phyloP scores from a whole-genome alignment of 257 asterid species.

The Petunia axillaris region DNA sequence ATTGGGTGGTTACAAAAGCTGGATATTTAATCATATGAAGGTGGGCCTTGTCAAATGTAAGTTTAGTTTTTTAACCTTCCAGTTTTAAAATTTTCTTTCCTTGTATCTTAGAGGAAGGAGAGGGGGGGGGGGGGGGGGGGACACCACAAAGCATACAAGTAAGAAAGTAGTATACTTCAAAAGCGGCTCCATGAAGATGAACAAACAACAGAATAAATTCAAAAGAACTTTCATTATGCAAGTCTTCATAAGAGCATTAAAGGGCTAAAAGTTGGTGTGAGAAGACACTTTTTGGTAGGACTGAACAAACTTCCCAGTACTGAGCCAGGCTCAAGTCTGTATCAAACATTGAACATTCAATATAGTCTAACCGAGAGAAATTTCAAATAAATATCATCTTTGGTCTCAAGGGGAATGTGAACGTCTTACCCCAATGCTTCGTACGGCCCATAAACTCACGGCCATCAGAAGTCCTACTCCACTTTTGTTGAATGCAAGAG shows the following conservation, averaged over 20 bases:
- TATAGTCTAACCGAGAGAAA: not conserved
- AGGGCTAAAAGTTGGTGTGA: not conserved
- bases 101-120: not conserved
- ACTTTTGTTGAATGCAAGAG: conserved; percentile 96
- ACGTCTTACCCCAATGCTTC: conserved; percentile 90
- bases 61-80: not conserved
- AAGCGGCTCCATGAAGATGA: conserved; percentile 17
- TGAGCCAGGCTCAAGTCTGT: not conserved
- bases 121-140: not conserved
- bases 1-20: not conserved
- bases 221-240: conserved; percentile 1
- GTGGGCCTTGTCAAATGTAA: too few relatives aligned
- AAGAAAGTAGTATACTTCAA: not conserved
- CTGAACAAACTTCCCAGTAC: not conserved
- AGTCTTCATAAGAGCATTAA: conserved; percentile 17
- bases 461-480: conserved; percentile 99
- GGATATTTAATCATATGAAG: not conserved
- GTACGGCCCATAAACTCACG: conserved; percentile 86
- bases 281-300: not conserved
- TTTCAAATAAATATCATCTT: not conserved
- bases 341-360: not conserved
- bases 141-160: not conserved
- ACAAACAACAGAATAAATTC: not conserved
- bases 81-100: not conserved
- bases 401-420: not conserved